phyloP scores from a whole-genome alignment of 306 rosid species.

The Rosa persica region DNA sequence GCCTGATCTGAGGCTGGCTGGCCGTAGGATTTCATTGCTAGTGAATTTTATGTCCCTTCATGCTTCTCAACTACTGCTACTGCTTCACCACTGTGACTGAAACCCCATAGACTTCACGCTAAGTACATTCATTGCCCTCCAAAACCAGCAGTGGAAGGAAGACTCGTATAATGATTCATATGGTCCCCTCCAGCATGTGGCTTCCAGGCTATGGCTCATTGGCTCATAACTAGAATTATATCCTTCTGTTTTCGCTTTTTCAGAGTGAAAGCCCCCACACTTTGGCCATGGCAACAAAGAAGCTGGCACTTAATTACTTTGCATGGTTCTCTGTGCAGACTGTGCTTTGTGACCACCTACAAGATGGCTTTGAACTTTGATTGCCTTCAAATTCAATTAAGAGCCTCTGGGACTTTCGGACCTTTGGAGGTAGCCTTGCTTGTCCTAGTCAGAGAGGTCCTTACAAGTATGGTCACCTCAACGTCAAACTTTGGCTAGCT shows the following conservation, averaged over 20 bases:
- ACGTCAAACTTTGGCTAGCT: slow-evolving; percentile 11
- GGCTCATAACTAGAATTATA: slow-evolving; percentile 9
- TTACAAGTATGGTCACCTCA: slow-evolving; percentile 21
- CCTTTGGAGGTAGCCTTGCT: background rate
- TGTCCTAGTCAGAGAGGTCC: background rate
- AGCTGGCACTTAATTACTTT: slow-evolving; percentile 1
- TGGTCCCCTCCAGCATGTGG: slow-evolving; percentile 38
- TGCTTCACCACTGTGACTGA: background rate
- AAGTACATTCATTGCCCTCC: slow-evolving; percentile 14
- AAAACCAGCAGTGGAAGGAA: slow-evolving; percentile 12
- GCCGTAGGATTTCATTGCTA: slow-evolving; percentile 22
- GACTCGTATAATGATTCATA: background rate
- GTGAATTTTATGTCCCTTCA: slow-evolving; percentile 14
- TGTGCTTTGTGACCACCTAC: background rate
- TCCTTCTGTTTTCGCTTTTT: slow-evolving; percentile 9
- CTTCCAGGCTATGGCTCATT: background rate
- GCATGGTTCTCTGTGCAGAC: background rate
- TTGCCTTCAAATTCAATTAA: background rate
- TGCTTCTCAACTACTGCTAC: slow-evolving; percentile 22
- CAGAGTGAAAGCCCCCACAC: slow-evolving; percentile 8
- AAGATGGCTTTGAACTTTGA: background rate
- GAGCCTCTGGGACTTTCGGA: background rate
- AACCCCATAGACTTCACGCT: background rate
- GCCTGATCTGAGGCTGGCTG: background rate
- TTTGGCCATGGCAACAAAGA: slow-evolving; percentile 1